Evolutionary conservation across 441 rosid species (phyloP), one percentile per base, ranked within the genome.

Genomic region (Daphne laureola): DNA sequence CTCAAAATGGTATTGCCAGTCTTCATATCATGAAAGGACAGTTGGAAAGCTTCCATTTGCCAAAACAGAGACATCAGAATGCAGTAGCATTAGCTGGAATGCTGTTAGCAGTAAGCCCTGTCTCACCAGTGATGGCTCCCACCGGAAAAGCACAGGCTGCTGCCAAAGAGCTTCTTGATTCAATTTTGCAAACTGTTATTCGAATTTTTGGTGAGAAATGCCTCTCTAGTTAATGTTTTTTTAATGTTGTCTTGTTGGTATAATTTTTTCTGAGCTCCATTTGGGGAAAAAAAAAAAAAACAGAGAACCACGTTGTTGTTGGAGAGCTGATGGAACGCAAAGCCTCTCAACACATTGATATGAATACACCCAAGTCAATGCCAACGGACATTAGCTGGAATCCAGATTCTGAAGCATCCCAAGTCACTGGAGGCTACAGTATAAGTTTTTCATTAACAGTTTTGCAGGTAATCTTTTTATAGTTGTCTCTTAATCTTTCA

Each of bases 41-140:
- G 42, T 67, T 89, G 53, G 91, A 78, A 60, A 71, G 83, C 77
- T 83, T 72, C 64, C 88, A 78, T 54, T 47, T 82, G 65, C 62
- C 80, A 2, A 94, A 90, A 69, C 86, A 79, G 69, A 94, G 86
- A 67, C 82, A 62, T 63, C 96, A 78, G 71, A 86, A 86, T 80
- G 99, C 92, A 72, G 78, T 74, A 61, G 73, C 86, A 48, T 67
- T 73, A 21, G 75, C 80, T 55, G 95, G 76, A 56, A 73, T 79
- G 55, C 78, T 90, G 64, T 66, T 81, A 72, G 85, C 97, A 62
- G 95, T 83, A 66, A 94, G 98, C 76, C 99, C 99, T 54, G 98
- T 90, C 56, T 94, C 99, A 1, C 79, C 88, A 51, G 73, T 86
- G 61, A 90, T 94, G 99, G 95, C 96, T 71, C 99, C 99, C 64